Evolutionary conservation across 2,329 filamentous ascomycete genomes (phyloP).

Genomic region (Tolypocladium nubicola): DNA sequence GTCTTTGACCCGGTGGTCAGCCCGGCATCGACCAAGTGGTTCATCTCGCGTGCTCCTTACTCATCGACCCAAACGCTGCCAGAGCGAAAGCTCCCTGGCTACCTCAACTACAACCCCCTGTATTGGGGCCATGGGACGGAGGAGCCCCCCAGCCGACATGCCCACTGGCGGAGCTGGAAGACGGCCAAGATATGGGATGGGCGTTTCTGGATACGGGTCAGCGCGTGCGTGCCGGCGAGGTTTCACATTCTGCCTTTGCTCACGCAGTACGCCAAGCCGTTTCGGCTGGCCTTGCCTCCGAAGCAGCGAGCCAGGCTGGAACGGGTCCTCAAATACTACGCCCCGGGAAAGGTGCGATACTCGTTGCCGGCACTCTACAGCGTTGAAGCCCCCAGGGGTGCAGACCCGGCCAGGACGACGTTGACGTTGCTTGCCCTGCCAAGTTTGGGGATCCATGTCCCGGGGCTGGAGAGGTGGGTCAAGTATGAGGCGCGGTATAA

Average conservation of each 20-base stretch:
- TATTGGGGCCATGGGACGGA: not conserved
- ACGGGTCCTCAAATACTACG: slow-evolving; percentile 34
- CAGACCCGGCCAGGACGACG: slow-evolving; percentile 7
- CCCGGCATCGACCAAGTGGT: slow-evolving; percentile 23
- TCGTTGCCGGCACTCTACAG: slow-evolving; percentile 45
- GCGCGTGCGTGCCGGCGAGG: slow-evolving; percentile 28
- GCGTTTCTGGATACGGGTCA: slow-evolving; percentile 48
- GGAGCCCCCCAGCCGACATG: slow-evolving; percentile 4
- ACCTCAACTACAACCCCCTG: slow-evolving; percentile 7
- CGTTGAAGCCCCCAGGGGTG: slow-evolving; percentile 17
- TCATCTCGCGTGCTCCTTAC: slow-evolving; percentile 36
- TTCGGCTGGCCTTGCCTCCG: slow-evolving; percentile 31
- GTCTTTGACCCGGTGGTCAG: slow-evolving; percentile 23
- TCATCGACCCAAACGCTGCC: slow-evolving; percentile 24
- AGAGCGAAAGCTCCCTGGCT: slow-evolving; percentile 12
- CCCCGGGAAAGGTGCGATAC: slow-evolving; percentile 44
- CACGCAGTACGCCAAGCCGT: slow-evolving; percentile 31
- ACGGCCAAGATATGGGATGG: slow-evolving; percentile 41
- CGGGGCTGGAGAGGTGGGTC: slow-evolving; percentile 36
- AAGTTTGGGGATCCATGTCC: slow-evolving; percentile 36
- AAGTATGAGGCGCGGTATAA: slow-evolving; percentile 39
- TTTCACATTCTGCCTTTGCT: slow-evolving; percentile 36
- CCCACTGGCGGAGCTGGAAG: slow-evolving; percentile 20
- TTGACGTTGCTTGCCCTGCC: slow-evolving; percentile 41
- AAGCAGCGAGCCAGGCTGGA: slow-evolving; percentile 24